Evolutionary conservation across 2,329 filamentous ascomycete genomes (phyloP), one percentile per base, ranked within the genome.

Genomic region (Nemania bipapillata): DNA sequence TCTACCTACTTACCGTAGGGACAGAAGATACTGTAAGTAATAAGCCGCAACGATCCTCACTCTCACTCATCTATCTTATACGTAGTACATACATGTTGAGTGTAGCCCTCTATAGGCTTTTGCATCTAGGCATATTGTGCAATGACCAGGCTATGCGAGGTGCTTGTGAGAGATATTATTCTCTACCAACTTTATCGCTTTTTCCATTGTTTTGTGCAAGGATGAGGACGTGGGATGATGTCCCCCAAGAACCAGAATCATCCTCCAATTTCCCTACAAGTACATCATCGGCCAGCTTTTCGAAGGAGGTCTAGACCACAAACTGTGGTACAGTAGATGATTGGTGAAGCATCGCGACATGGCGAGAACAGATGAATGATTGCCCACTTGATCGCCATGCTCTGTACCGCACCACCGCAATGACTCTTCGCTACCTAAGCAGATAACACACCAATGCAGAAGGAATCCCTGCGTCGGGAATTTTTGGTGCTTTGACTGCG

Each of bases 301-400:
- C 42, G 9, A 37, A 52, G 42, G 20, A 26, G 28, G 15, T 30
- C 40, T 30, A 56, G 32, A 57, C 22, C 12, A 32, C 11, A 7
- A 12, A 32, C 35, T 52, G 22, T 4, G 35, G 53, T n/a, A 30
- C 7, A 17, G 4, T 55, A 24, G 62, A 42, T n/a, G 53, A 28
- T 45, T 50, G 15, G 35, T 47, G 22, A 65, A 49, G 49, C 47
- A 54, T 28, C 37, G 20, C n/a, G 53, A 32, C 47, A 54, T 53
- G 35, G 54, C 7, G 47, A 58, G 3, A 45, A 35, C 40, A 50
- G 30, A 52, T 42, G 53, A 56, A 50, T 49, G 64, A 66, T 57
- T 32, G 47, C 49, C 49, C 47, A 35, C 65, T 59, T 63, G 65
- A 67, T 67, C 65, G 59, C 26, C 65, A 42, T 63, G 15, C 49